A percentile compares a stretch with the other conserved stretches of the same genome.
phyloP scores from a whole-genome alignment of 2,329 filamentous ascomycete genomes.

The Clarireedia paspali region DNA sequence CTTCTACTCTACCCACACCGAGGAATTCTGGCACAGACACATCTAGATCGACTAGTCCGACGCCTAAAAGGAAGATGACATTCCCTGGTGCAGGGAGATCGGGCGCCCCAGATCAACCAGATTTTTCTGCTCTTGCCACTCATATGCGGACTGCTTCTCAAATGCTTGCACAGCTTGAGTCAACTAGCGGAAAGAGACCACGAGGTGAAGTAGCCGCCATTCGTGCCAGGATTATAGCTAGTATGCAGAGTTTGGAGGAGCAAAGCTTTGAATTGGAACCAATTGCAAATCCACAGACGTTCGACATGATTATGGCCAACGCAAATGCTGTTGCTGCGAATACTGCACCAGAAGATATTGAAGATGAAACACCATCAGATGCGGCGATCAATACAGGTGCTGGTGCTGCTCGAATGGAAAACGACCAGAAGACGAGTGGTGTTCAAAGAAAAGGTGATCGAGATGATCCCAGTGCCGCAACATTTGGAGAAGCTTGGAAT shows the following conservation, averaged over 20 bases:
- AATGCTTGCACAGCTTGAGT: constrained; percentile 78
- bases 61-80: constrained; percentile 51
- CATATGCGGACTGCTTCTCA: constrained; percentile 84
- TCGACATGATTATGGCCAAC: constrained; percentile 76
- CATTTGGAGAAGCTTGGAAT: constrained; percentile 81
- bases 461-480: constrained; percentile 77
- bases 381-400: constrained; percentile 54
- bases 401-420: constrained; percentile 79
- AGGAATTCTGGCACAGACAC: constrained; percentile 61
- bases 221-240: constrained; percentile 78
- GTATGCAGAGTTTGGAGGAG: constrained; percentile 82
- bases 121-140: constrained; percentile 74
- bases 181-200: constrained; percentile 72
- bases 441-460: constrained; percentile 74
- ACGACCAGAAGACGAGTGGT: constrained; percentile 79
- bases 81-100: constrained; percentile 44
- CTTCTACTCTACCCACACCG: constrained; percentile 56
- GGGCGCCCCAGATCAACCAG: constrained; percentile 60
- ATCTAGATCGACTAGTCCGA: constrained; percentile 63
- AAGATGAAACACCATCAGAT: constrained; percentile 41
- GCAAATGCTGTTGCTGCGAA: constrained; percentile 45
- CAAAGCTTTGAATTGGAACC: constrained; percentile 76
- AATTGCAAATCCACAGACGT: constrained; percentile 57
- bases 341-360: constrained; percentile 43
- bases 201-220: constrained; percentile 77